Percentiles rank a stretch among this genome's conserved stretches.
Conservation (phyloP, 2,329 filamentous ascomycete species). For the Monosporascus sp. region DNA sequence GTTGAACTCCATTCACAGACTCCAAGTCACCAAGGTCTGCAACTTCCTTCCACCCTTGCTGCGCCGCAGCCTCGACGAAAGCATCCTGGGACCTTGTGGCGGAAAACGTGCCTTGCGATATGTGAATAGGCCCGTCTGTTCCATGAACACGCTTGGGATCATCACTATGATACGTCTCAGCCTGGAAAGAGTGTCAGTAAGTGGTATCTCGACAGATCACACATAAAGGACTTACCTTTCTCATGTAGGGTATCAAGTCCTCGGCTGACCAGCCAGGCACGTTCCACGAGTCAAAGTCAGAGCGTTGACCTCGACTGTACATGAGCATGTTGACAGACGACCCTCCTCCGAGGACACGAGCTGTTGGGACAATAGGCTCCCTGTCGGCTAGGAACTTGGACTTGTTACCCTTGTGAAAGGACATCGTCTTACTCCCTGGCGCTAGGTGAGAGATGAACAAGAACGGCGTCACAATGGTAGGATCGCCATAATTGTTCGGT, state of each 20-base stretch:
- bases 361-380: conserved; percentile 30
- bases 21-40: conserved; percentile 44
- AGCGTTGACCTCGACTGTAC: conserved; percentile 15
- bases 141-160: conserved; percentile 40
- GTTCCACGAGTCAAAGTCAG: conserved; percentile 14
- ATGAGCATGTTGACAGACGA: conserved; percentile 41
- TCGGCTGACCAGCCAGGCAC: conserved; percentile 11
- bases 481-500: conserved; percentile 4
- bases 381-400: conserved; percentile 36
- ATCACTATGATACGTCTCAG: not conserved
- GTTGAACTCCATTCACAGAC: conserved; percentile 22
- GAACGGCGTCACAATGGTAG: not conserved
- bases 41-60: conserved; percentile 41
- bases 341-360: conserved; percentile 33
- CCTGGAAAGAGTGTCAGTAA: not conserved
- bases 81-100: conserved; percentile 34
- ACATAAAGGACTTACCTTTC: conserved; percentile 34
- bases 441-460: not conserved
- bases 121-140: conserved; percentile 40
- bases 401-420: not conserved
- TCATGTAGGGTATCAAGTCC: conserved; percentile 42
- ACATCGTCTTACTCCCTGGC: not conserved
- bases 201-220: not conserved
- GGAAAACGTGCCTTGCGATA: conserved; percentile 42
- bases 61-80: conserved; percentile 40